phyloP scores from a whole-genome alignment of 331 rosid species.

The Acacia concinna region DNA sequence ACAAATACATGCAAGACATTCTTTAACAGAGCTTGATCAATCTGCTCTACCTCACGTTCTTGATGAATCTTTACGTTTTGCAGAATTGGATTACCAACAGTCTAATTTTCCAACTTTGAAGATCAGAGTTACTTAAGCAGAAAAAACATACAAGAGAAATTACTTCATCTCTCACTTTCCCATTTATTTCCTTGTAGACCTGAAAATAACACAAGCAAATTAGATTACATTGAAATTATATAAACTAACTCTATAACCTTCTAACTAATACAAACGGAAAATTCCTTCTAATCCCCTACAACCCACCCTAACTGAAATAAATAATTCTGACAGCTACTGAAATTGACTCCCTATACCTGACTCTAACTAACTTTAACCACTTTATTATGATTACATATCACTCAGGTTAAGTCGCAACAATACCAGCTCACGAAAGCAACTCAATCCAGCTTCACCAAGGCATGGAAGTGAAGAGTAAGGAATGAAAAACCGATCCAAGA shows the following conservation, averaged over 20 bases:
- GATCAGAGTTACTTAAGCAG: conserved; percentile 6
- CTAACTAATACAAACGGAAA: too few species aligned
- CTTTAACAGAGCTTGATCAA: conserved; percentile 78
- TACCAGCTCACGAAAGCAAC: conserved; percentile 87
- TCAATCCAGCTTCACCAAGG: conserved; percentile 74
- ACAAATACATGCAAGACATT: conserved; percentile 88
- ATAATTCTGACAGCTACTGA: too few species aligned
- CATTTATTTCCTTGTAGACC: conserved; percentile 85
- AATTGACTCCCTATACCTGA: too few species aligned
- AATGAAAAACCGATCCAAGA: conserved; percentile 77
- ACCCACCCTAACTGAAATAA: conserved; percentile 26
- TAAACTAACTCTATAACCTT: too few species aligned
- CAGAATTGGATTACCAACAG: conserved; percentile 17
- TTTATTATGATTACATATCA: too few species aligned
- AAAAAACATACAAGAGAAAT: conserved; percentile 69
- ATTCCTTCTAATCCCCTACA: too few species aligned
- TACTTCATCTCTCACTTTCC: conserved; percentile 87
- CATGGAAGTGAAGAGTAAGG: conserved; percentile 76
- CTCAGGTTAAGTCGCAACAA: conserved; percentile 14
- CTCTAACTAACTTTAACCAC: too few species aligned
- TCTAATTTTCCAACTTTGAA: background rate
- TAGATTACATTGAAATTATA: conserved; percentile 1
- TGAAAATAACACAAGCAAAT: conserved; percentile 37
- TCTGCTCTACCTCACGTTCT: conserved; percentile 94
- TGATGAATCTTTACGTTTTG: conserved; percentile 61